Conservation (phyloP, 78 protist species). For the Protostelium mycophagum region DNA sequence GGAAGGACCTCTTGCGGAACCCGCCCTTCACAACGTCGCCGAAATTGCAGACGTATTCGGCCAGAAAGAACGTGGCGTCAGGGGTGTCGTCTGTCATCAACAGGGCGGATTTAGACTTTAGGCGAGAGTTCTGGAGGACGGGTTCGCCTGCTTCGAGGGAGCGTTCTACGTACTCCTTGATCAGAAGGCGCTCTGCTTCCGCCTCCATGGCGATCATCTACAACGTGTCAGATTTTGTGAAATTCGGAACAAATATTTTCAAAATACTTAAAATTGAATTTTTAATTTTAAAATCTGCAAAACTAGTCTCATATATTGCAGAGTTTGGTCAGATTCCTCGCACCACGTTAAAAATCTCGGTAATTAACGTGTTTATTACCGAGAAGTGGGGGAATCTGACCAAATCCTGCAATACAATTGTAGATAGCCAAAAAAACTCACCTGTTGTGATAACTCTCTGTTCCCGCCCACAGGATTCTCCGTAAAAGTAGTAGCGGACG, state of each 20-base stretch:
- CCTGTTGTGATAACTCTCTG: background rate
- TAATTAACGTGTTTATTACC: too few relatives aligned
- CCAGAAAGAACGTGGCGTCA: background rate
- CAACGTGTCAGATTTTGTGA: background rate
- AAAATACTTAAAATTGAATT: too few relatives aligned
- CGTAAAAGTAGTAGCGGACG: background rate
- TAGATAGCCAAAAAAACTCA: background rate
- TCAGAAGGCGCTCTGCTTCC: background rate
- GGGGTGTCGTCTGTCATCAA: background rate
- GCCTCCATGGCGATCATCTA: background rate
- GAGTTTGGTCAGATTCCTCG: too few relatives aligned
- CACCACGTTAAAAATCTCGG: too few relatives aligned
- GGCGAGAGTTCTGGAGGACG: background rate
- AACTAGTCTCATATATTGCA: too few relatives aligned
- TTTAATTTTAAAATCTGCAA: too few relatives aligned
- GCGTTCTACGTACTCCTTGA: background rate
- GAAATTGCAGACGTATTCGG: conserved; percentile 46
- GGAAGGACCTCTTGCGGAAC: conserved; percentile 14
- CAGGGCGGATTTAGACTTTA: background rate
- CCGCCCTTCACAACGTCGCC: conserved; percentile 42
- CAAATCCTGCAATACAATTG: too few relatives aligned
- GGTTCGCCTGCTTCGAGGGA: background rate
- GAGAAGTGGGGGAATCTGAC: too few relatives aligned
- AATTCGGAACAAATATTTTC: too few relatives aligned
- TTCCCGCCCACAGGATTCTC: background rate